Base-by-base conservation (phyloP, 1,284 basidiomycete species). In the Cryptococcus amylolentus region DNA sequence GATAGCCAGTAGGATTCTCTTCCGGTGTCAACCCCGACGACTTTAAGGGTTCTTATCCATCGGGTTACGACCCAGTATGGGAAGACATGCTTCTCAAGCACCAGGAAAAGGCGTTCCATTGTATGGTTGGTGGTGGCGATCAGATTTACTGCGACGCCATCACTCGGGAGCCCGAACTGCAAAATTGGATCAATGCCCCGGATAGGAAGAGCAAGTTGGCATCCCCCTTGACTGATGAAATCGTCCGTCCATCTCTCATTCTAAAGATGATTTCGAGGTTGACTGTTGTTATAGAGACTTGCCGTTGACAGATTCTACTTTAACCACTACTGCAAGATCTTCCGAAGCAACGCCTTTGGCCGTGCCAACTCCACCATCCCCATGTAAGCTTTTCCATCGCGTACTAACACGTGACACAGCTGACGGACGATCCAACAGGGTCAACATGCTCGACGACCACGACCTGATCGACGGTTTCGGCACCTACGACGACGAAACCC, bases 301-400 rank as follows among this genome's bases (percentile, higher is more conserved):
- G 87, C 89, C n/a, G 85, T 98, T 53, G 93, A 98, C 71, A 83
- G 92, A 48, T 84, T 80, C 75, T 79, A 79, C 72, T 93, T 92
- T 81, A 89, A 88, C 65, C 92, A 96, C 71, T 98, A 97, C 77
- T 93, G 90, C 66, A 83, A 86, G 52, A 77, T 81, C 51, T 98
- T 96, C 79, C 83, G 92, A 57, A 84, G 84, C 48, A 94, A 94
- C 8, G 91, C 91, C 0, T 98, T 98, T 74, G 90, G 91, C 1
- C 82, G 88, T 54, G 92, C 94, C 5, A 97, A 96, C 73, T 86
- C 89, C 55, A 87, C 77, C 9, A 80, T 84, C 40, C 83, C 93
- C 13, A 97, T 97, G 94, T 90, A 70, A 67, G 86, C 71, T 38
- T 14, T 40, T 13, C 40, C 46, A n/a, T 13, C 16, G 13, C 7